Evolutionary conservation across 805 yeast genomes (phyloP), one percentile per base, ranked within the genome.

Genomic region (Lipomyces sp.): DNA sequence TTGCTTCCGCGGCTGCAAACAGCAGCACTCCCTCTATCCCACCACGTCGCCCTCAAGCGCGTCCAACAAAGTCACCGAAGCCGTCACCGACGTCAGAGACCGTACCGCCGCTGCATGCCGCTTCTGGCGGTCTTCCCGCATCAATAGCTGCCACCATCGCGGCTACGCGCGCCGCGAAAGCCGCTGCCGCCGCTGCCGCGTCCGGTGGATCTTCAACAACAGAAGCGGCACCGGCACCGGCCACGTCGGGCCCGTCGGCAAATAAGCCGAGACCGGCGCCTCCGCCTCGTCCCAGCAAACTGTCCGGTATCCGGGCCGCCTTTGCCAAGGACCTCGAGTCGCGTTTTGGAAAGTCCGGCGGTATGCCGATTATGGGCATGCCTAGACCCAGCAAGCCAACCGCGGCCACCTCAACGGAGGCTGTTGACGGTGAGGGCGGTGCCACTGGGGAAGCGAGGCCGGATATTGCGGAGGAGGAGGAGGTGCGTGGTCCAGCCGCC

Each of bases 261-360:
- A 14, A 43, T 4, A 50, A 32, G 44, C 39, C 42, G 28, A 49
- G 47, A 53, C 60, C 38, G 45, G 33, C 39, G 34, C 52, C 49
- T 28, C 49, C 57, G 45, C 41, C 58, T 44, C 2, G 71, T 62
- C 56, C 58, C 33, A 45, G 47, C 39, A 43, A 47, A 34, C 59
- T 72, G 29, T 65, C 74, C 2, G 61, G 70, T 1, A 69, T 70
- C 23, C 70, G 69, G 43, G 65, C 77, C 33, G 71, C 73, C 18
- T 80, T 83, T 63, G 80, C 83, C 2, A 75, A 78, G 47, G 80
- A 75, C 57, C 67, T 84, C 59, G 80, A 78, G 57, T 84, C 84
- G 1, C 66, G 83, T 61, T 73, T 82, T 66, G 85, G 61, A 2
- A 37, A 37, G 11, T 67, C 72, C 7, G 68, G 76, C 32, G 75